These are phyloP conservation scores for Beauveria sp. DNA, from an alignment of 2,329 filamentous ascomycete genomes.

Conservation along the genomic window DNA sequence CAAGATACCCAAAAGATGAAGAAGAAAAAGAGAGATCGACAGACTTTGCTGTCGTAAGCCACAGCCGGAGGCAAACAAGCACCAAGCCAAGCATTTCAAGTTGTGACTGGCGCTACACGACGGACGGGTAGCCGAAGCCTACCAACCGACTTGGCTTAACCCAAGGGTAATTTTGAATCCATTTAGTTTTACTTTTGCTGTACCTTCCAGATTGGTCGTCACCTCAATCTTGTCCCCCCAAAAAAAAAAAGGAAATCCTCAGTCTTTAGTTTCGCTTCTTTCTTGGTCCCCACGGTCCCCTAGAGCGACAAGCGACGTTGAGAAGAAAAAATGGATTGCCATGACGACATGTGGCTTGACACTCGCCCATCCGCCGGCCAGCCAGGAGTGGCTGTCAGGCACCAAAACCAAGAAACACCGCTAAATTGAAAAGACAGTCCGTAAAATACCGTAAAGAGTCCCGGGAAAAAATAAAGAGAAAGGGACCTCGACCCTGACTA, in stretches of 20 bases:
- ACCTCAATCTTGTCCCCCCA: background rate
- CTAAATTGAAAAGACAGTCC: background rate
- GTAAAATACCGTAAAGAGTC: background rate
- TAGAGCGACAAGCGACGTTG: background rate
- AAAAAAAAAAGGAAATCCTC: background rate
- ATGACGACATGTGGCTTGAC: constrained; percentile 10
- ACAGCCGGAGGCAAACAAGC: constrained; percentile 6
- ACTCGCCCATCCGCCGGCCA: background rate
- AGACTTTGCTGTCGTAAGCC: constrained; percentile 3
- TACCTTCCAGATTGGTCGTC: background rate
- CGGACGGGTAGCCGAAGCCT: background rate
- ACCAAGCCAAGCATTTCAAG: background rate
- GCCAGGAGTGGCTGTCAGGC: background rate
- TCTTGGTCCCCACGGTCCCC: background rate
- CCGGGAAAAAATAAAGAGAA: background rate
- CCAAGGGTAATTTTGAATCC: background rate
- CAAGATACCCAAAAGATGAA: background rate
- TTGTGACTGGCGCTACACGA: background rate
- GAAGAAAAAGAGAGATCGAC: background rate
- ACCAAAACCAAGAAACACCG: background rate
- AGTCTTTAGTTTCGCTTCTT: background rate
- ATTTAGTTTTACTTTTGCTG: too few species aligned
- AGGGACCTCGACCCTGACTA: background rate
- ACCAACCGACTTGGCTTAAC: too few species aligned
- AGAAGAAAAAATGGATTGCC: background rate